phyloP scores from a whole-genome alignment of 2,329 filamentous ascomycete genomes.

The Pseudogymnoascus sp. region DNA sequence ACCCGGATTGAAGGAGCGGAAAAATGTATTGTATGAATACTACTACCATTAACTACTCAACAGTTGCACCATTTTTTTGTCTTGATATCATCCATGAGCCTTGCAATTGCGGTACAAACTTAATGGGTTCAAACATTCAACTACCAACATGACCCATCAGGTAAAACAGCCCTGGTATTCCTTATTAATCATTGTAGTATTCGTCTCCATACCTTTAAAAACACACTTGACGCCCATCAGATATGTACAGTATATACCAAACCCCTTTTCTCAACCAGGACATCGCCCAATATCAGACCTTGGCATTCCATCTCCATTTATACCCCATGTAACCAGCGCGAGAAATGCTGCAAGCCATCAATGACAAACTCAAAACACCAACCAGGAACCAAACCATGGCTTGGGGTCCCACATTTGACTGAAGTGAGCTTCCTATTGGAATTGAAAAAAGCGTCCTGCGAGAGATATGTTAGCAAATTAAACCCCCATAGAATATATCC shows the following conservation, averaged over 20 bases:
- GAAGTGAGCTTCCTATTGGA: background rate
- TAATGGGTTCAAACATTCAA: background rate
- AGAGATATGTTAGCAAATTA: background rate
- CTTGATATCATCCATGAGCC: background rate
- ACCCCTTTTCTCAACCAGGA: background rate
- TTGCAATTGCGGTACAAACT: background rate
- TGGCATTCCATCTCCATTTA: slow-evolving; percentile 7
- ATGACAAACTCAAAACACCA: background rate
- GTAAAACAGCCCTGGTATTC: background rate
- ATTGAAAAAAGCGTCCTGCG: background rate
- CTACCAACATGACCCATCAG: background rate
- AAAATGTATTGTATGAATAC: slow-evolving; percentile 5
- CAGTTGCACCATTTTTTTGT: background rate
- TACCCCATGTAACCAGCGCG: background rate
- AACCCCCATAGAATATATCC: background rate
- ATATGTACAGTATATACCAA: slow-evolving; percentile 8
- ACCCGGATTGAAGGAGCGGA: slow-evolving; percentile 9
- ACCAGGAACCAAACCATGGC: slow-evolving; percentile 5
- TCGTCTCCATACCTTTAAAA: background rate
- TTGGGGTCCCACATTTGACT: background rate
- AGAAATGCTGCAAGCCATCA: background rate
- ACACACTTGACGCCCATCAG: background rate
- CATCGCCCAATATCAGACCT: background rate
- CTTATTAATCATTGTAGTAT: background rate
- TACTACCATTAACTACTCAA: background rate